Evolutionary conservation across 768 basidiomycete species (phyloP).

Genomic region (Lactarius vividus): DNA sequence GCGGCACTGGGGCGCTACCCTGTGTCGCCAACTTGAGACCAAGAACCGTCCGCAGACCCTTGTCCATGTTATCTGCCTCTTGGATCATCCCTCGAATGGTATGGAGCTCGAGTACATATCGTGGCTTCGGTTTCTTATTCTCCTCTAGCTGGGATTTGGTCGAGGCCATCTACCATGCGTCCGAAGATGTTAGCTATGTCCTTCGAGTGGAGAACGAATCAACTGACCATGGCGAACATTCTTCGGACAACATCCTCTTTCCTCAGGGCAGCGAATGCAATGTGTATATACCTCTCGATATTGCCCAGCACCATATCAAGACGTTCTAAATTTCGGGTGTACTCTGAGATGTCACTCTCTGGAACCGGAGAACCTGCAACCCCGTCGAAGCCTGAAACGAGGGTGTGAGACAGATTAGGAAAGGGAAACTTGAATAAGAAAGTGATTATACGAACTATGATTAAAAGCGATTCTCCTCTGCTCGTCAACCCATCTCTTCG

Average conservation of each 20-base stretch:
- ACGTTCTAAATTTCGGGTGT: slow-evolving; percentile 20
- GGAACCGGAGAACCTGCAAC: slow-evolving; percentile 1
- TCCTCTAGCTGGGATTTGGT: slow-evolving; percentile 21
- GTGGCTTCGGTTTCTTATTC: slow-evolving; percentile 16
- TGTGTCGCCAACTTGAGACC: background rate
- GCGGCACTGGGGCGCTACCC: slow-evolving; percentile 5
- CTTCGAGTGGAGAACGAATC: background rate
- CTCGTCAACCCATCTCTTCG: slow-evolving; percentile 17
- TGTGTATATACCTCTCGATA: slow-evolving; percentile 17
- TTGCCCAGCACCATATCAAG: slow-evolving; percentile 10
- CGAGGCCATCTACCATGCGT: slow-evolving; percentile 13
- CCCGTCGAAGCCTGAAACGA: background rate
- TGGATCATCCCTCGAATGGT: slow-evolving; percentile 26
- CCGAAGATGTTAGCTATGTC: background rate
- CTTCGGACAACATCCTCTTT: slow-evolving; percentile 8
- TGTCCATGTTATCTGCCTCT: slow-evolving; percentile 25
- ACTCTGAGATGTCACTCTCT: slow-evolving; percentile 15
- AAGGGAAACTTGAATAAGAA: background rate
- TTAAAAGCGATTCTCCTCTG: slow-evolving; percentile 8
- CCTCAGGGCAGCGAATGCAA: slow-evolving; percentile 10
- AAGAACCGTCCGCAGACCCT: slow-evolving; percentile 15
- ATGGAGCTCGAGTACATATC: slow-evolving; percentile 25
- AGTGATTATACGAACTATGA: background rate
- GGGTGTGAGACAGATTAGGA: background rate
- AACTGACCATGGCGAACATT: slow-evolving; percentile 18